A percentile compares a stretch with the other conserved stretches of the same genome.
These are phyloP conservation scores for Yarrowia keelungensis DNA, from an alignment of 805 yeast species.

Conservation along the genomic window DNA sequence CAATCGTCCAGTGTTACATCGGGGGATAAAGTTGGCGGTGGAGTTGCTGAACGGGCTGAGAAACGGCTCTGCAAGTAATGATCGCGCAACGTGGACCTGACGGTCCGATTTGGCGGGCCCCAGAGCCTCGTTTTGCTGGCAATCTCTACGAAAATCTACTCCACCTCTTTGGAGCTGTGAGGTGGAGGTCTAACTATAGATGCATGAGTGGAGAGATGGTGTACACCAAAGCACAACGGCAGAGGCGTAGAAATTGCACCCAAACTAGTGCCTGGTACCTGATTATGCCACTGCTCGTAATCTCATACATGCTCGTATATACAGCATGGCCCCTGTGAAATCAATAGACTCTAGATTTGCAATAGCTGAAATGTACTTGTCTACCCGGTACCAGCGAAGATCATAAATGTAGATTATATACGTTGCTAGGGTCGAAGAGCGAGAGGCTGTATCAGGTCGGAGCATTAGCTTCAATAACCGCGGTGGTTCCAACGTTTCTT, in stretches of 20 bases:
- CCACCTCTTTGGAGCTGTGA: background rate
- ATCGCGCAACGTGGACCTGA: background rate
- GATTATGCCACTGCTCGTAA: too few species aligned
- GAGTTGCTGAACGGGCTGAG: constrained; percentile 2
- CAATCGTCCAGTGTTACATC: constrained; percentile 23
- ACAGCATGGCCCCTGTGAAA: too few species aligned
- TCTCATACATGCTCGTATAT: too few species aligned
- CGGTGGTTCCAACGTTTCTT: background rate
- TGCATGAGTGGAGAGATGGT: too few species aligned
- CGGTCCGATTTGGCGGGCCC: background rate
- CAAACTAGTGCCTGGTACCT: too few species aligned
- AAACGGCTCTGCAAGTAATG: too few species aligned
- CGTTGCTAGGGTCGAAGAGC: too few species aligned
- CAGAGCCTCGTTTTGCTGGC: background rate
- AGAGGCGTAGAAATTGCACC: too few species aligned
- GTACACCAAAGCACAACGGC: too few species aligned
- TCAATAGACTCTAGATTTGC: background rate
- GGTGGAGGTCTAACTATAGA: too few species aligned
- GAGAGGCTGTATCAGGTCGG: too few species aligned
- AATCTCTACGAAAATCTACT: background rate
- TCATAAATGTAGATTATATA: background rate
- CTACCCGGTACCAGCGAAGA: constrained; percentile 1
- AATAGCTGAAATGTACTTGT: background rate
- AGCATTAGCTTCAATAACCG: too few species aligned
- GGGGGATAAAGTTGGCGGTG: constrained; percentile 12